Percentiles rank a stretch among this genome's conserved stretches.
These are phyloP conservation scores for Plasmodium berghei DNA, from an alignment of 169 alveolate genomes.

Conservation along the genomic window DNA sequence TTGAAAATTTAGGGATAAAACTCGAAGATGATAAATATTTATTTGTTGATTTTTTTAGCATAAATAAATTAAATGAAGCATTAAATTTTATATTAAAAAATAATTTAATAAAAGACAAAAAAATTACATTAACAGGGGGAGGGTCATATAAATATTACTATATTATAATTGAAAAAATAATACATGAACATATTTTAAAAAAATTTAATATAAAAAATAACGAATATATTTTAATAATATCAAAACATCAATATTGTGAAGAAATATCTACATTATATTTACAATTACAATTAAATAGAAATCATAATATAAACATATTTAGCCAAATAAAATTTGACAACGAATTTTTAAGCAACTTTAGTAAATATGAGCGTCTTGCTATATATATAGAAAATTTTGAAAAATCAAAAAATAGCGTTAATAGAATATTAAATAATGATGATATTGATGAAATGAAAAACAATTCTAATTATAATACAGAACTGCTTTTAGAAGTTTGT, in stretches of 20 bases:
- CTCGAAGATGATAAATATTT: constrained; percentile 10
- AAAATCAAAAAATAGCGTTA: neutral
- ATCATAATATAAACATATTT: constrained; percentile 14
- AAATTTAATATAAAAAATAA: neutral
- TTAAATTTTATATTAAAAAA: constrained; percentile 12
- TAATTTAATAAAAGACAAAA: constrained; percentile 24
- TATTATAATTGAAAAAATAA: constrained; percentile 8
- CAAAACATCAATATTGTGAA: neutral
- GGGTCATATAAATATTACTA: constrained; percentile 43
- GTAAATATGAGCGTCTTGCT: neutral
- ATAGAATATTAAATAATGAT: neutral
- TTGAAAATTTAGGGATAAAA: constrained; percentile 6
- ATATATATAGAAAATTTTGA: neutral
- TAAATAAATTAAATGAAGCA: constrained; percentile 26
- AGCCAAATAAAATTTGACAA: neutral
- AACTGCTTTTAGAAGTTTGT: constrained; percentile 80
- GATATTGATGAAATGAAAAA: neutral
- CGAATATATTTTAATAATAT: constrained; percentile 8
- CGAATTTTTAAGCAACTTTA: neutral
- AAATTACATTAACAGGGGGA: constrained; percentile 53
- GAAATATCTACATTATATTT: neutral
- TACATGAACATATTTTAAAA: neutral
- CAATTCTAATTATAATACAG: neutral
- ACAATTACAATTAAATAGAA: neutral
- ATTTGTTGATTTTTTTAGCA: constrained; percentile 19